Base-by-base conservation (phyloP, 202 grass and related monocot genomes). In the Bolboschoenoplectus hybrid region DNA sequence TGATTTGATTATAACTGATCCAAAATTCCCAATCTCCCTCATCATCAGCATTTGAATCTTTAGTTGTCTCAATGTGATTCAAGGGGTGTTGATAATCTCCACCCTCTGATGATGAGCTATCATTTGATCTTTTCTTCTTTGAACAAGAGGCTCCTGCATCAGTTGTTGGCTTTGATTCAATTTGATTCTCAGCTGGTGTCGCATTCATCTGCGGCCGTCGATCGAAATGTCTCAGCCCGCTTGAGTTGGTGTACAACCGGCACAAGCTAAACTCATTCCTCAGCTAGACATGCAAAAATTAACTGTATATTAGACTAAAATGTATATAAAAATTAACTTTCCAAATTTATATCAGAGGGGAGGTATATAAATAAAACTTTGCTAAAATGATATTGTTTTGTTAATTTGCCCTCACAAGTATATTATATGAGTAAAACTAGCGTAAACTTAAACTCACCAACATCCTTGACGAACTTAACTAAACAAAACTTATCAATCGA, bases 251-350 rank as follows among this genome's bases (percentile, higher is more conserved):
- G 76, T 97, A 97, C 41, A 97, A 80, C 14, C 94, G 92, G 62
- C 90, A 97, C 86, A 97, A 74, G 79, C 94, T 97, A 75, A 97
- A 94, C 69, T 97, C 94, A 49, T 87, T 91, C 75, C 94, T 91
- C 55, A 89, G 45, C 94, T 97, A 77, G 65, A 91, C 13, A 84
- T 6, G 40, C 38, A 87, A 84, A 83, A 49, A 56, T 9, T 38
- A 78, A 78, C 1, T 17, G 19, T 26, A 49, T 70, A 36, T 36
- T 52, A 57, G 74, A 57, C 34, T 13, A 51, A 35, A 34, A 74
- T 52, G 9, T 52, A 1, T 74, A 52, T 52, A 51, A 74, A 6
- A 12, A 44, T 44, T 63, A 34, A n/a, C 67, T 17, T 17, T 69
- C 2, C 12, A 69, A 44, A 43, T 43, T 68, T 16, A 67, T 5